These are phyloP conservation scores for Filobasidium wieringae DNA, from an alignment of 768 basidiomycete species.

Conservation along the genomic window DNA sequence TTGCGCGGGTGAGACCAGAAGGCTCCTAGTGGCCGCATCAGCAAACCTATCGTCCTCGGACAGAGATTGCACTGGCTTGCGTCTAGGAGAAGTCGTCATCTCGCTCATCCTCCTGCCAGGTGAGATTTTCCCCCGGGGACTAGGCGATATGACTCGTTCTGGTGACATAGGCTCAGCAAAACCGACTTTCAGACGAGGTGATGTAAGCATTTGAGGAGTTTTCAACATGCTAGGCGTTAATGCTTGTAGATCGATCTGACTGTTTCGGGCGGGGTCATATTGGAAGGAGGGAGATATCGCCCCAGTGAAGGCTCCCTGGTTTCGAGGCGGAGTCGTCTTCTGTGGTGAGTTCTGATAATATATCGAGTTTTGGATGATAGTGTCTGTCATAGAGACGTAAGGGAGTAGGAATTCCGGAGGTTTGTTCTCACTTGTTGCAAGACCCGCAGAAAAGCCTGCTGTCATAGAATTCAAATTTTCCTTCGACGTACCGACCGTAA, in stretches of 20 bases:
- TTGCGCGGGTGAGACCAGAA: background rate
- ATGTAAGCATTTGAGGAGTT: background rate
- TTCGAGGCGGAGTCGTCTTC: background rate
- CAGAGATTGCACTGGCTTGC: background rate
- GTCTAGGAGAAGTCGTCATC: background rate
- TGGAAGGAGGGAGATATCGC: background rate
- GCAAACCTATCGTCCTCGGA: background rate
- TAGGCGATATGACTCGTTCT: background rate
- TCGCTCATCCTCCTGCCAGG: background rate
- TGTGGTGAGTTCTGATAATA: background rate
- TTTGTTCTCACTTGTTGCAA: too few relatives aligned
- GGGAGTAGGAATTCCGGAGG: background rate
- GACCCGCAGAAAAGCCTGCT: too few relatives aligned
- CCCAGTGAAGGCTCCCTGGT: background rate
- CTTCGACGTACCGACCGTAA: background rate
- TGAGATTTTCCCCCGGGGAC: background rate
- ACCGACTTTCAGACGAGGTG: background rate
- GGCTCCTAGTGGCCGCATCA: background rate
- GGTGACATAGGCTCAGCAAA: background rate
- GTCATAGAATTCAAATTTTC: too few relatives aligned
- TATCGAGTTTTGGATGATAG: background rate
- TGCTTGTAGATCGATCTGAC: too few relatives aligned
- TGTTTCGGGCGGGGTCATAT: background rate
- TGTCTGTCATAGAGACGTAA: background rate
- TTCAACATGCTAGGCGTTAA: background rate